Evolutionary conservation across 177 flowering plant species (phyloP), one percentile per base, ranked within the genome.

Genomic region (Vitis hybrid): DNA sequence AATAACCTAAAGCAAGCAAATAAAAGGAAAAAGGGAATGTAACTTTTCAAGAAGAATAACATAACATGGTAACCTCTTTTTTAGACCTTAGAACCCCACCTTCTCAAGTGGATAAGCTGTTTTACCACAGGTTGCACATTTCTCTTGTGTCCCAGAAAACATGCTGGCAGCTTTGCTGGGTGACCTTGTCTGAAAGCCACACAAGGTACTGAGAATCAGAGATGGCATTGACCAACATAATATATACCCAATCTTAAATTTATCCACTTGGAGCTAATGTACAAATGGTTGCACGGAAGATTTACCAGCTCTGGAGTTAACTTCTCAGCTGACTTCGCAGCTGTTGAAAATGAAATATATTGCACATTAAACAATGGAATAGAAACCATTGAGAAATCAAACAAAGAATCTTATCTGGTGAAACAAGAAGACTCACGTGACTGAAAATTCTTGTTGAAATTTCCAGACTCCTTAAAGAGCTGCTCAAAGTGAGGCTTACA

Each of bases 141-240:
- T 95, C 11, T 95, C 99, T 82, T 93, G 99, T 55, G 98, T 95
- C 71, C 99, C 97, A 31, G 98, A 93, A 72, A 95, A 95, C 98
- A 93, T 93, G 73, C 93, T 67, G 7, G 97, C 97, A 75, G 97
- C 97, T 84, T 83, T 93, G 85, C 98, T 95, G 52, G 97, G 94
- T 45, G 98, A 85, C 78, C 90, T 89, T 62, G 94, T 90, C 99
- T 95, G 87, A 50, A 74, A 77, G 60, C 63, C 72, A 64, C 55
- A 66, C 31, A 65, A 69, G 57, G 53, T 52, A 63, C 53, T 50
- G 50, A 52, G 74, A 49, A 70, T 75, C 67, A 75, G 70, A 20
- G 55, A 64, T 1, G 53, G 9, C 50, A 67, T 33, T 33, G 26
- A 19, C 2, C 33, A 18, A 51, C 4, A 12, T 51, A 70, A 19